phyloP scores from a whole-genome alignment of 257 asterid genomes.

The Henckelia pumila region DNA sequence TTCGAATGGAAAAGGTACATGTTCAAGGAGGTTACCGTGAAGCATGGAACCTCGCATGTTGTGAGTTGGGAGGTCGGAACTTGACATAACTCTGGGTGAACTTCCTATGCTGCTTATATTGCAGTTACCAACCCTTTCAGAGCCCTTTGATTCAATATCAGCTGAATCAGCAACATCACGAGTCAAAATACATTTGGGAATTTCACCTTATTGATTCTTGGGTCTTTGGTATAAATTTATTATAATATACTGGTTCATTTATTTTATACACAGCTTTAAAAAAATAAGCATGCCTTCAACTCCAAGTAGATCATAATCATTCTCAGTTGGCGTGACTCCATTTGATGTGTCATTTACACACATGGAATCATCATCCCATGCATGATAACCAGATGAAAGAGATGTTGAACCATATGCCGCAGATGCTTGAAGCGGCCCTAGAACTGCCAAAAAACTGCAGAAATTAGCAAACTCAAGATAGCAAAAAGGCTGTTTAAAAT shows the following conservation, averaged over 20 bases:
- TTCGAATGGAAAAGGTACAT: slow-evolving; percentile 17
- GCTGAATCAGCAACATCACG: slow-evolving; percentile 58
- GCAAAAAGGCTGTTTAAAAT: slow-evolving; percentile 16
- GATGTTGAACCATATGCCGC: slow-evolving; percentile 57
- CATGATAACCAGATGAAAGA: slow-evolving; percentile 53
- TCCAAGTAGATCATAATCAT: slow-evolving; percentile 54
- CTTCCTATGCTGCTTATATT: slow-evolving; percentile 45
- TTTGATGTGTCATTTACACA: slow-evolving; percentile 41
- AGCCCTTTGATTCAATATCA: slow-evolving; percentile 70
- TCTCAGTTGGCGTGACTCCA: slow-evolving; percentile 56
- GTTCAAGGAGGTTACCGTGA: slow-evolving; percentile 48
- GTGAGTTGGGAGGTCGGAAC: slow-evolving; percentile 43
- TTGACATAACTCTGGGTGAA: slow-evolving; percentile 42
- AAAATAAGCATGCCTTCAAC: slow-evolving; percentile 54
- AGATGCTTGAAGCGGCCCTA: slow-evolving; percentile 67
- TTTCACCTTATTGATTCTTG: slow-evolving; percentile 6
- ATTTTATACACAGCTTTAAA: background rate
- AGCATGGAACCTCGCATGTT: slow-evolving; percentile 47
- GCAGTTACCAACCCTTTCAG: slow-evolving; percentile 45
- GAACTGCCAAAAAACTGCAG: slow-evolving; percentile 38
- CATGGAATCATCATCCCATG: slow-evolving; percentile 75
- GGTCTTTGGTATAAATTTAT: background rate
- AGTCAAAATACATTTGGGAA: slow-evolving; percentile 42
- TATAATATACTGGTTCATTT: background rate
- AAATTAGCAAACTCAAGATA: slow-evolving; percentile 26